phyloP scores from a whole-genome alignment of 495 filamentous ascomycete species.

The Aspergillus bertholletiae region DNA sequence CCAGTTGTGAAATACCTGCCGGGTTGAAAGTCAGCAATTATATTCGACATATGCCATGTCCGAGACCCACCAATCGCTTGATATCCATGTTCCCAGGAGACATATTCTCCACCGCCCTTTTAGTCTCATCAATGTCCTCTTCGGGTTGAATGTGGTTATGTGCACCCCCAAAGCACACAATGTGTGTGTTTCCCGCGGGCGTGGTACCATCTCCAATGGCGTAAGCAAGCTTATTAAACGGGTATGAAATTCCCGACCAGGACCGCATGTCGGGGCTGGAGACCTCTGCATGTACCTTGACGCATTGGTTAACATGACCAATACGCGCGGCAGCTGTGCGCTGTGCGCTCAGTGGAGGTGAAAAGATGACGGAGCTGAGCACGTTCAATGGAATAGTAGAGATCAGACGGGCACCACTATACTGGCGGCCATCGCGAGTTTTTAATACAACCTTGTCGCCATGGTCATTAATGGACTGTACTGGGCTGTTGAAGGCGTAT shows the following conservation, averaged over 20 bases:
- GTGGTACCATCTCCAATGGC: conserved; percentile 20
- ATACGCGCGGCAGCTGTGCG: conserved; percentile 15
- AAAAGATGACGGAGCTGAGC: conserved; percentile 13
- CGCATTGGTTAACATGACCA: conserved; percentile 26
- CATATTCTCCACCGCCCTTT: conserved; percentile 15
- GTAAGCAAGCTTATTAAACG: conserved; percentile 19
- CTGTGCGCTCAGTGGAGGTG: conserved; percentile 5
- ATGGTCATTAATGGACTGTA: conserved; percentile 16
- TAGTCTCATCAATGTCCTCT: conserved; percentile 15
- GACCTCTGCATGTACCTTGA: conserved; percentile 29
- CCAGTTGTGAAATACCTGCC: conserved; percentile 30
- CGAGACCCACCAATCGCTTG: conserved; percentile 16
- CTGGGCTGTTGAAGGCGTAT: conserved; percentile 22
- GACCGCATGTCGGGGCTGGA: conserved; percentile 20
- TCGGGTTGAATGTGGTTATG: conserved; percentile 21
- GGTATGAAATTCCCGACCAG: conserved; percentile 22
- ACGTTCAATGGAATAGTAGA: conserved; percentile 31
- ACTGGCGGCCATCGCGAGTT: conserved; percentile 13
- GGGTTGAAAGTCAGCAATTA: too few relatives aligned
- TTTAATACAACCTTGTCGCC: conserved; percentile 11
- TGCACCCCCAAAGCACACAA: conserved; percentile 20
- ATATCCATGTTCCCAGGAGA: conserved; percentile 22
- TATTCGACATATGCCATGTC: too few relatives aligned
- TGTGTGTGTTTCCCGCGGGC: conserved; percentile 18
- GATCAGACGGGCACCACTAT: conserved; percentile 15